These are phyloP conservation scores for Xerocomellus intermedius DNA, from an alignment of 768 basidiomycete species.

Conservation along the genomic window DNA sequence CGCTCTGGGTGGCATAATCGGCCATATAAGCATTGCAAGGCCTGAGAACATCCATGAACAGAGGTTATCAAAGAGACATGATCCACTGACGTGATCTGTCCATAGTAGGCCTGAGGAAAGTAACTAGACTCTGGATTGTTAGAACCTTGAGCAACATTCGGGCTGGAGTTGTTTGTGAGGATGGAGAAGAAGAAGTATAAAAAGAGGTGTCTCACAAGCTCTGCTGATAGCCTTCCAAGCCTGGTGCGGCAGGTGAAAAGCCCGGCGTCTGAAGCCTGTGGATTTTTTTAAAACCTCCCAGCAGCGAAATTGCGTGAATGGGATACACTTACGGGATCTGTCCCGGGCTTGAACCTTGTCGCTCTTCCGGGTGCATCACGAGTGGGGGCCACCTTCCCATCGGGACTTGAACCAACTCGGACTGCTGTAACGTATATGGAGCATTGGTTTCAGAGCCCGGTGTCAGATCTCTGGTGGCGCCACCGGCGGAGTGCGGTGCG, in stretches of 20 bases:
- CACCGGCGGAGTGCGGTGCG: conserved; percentile 4
- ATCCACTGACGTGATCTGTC: conserved; percentile 14
- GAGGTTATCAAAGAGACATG: neutral
- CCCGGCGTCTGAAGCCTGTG: conserved; percentile 4
- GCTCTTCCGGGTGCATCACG: conserved; percentile 1
- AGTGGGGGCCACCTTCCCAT: conserved; percentile 2
- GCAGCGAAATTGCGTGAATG: neutral
- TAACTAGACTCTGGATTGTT: neutral
- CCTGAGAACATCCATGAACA: conserved; percentile 5
- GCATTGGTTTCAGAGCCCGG: neutral
- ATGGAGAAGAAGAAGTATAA: neutral
- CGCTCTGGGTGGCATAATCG: neutral
- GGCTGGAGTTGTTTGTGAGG: conserved; percentile 11
- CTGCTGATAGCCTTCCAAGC: conserved; percentile 5
- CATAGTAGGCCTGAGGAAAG: conserved; percentile 8
- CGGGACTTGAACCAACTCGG: neutral
- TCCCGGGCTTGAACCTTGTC: conserved; percentile 2
- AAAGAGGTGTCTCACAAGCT: conserved; percentile 14
- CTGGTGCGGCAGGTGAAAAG: neutral
- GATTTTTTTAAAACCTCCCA: neutral
- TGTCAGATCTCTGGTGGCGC: conserved; percentile 7
- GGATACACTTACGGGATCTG: conserved; percentile 13
- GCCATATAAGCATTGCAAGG: conserved; percentile 1
- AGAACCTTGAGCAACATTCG: neutral
- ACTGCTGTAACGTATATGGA: conserved; percentile 6